A percentile compares a stretch with the other conserved stretches of the same genome.
These are phyloP conservation scores for Zygnema cylindricum DNA, from an alignment of 139 green algal species.

Conservation along the genomic window DNA sequence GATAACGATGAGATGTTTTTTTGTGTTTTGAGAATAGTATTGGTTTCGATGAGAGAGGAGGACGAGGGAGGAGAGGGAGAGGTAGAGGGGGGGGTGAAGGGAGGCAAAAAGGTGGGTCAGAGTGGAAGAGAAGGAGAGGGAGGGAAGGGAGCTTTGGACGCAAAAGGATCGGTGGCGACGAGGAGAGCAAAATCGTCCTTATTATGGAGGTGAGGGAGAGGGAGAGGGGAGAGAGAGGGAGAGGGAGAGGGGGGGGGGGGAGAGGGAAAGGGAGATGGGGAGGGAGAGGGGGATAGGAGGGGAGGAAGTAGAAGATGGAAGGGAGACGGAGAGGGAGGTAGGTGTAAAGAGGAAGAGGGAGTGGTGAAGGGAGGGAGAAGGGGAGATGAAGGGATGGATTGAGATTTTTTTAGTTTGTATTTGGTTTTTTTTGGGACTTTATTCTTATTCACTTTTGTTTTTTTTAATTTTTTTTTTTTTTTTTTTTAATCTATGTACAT, in stretches of 20 bases:
- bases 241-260: background rate
- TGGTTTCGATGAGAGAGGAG: slow-evolving; percentile 42
- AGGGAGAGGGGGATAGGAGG: slow-evolving; percentile 12
- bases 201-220: slow-evolving; percentile 38
- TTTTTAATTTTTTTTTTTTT: too few species aligned
- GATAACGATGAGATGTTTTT: slow-evolving; percentile 52
- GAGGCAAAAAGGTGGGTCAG: background rate
- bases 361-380: background rate
- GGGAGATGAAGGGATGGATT: background rate
- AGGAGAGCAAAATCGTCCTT: slow-evolving; percentile 22
- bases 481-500: too few species aligned
- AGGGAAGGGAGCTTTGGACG: slow-evolving; percentile 1
- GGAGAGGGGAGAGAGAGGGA: background rate
- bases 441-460: too few species aligned
- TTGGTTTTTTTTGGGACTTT: too few species aligned
- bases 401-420: too few species aligned
- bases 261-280: background rate
- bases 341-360: background rate
- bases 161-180: background rate
- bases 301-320: background rate
- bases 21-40: slow-evolving; percentile 44
- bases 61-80: slow-evolving; percentile 32
- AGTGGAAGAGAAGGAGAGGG: background rate
- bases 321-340: background rate
- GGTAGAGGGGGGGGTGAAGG: background rate